Percentiles rank a stretch among this genome's conserved stretches.
Evolutionary conservation across 1,284 basidiomycete genomes (phyloP).

Genomic region (Hypsizygus ulmarius): DNA sequence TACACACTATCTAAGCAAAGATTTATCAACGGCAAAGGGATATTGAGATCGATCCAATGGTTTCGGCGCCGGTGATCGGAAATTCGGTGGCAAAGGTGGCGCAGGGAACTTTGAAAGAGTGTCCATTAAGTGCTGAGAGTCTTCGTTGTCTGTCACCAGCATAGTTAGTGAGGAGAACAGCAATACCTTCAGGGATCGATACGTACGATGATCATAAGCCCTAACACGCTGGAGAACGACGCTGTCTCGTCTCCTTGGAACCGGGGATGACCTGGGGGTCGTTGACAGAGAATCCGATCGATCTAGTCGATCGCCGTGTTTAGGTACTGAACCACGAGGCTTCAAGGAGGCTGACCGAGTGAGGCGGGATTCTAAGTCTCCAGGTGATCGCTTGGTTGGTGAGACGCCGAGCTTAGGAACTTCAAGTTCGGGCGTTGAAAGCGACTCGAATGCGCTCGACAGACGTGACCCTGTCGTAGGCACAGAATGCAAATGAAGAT

Average conservation of each 20-base stretch:
- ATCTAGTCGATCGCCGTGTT: constrained; percentile 12
- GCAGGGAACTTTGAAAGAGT: constrained; percentile 37
- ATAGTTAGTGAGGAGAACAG: neutral
- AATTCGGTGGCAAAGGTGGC: constrained; percentile 38
- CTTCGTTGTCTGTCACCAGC: constrained; percentile 6
- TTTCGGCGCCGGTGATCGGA: constrained; percentile 28
- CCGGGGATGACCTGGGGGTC: constrained; percentile 6
- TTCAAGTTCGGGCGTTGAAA: constrained; percentile 7
- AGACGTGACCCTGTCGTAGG: constrained; percentile 16
- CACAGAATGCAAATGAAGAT: constrained; percentile 1
- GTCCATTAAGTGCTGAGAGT: constrained; percentile 17
- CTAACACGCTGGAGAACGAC: constrained; percentile 49
- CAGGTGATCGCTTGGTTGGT: neutral
- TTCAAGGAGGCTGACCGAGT: constrained; percentile 5
- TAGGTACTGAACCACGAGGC: neutral
- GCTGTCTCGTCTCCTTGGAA: constrained; percentile 39
- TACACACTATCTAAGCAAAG: neutral
- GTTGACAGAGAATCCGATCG: constrained; percentile 19
- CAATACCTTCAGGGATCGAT: neutral
- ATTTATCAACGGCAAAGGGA: constrained; percentile 19
- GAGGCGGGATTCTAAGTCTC: constrained; percentile 1
- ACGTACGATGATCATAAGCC: constrained; percentile 31
- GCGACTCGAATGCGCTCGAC: constrained; percentile 12
- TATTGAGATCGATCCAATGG: constrained; percentile 39
- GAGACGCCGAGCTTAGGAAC: constrained; percentile 1